These are phyloP conservation scores for Francoa sonchifolia DNA, from an alignment of 441 rosid genomes.

Conservation along the genomic window DNA sequence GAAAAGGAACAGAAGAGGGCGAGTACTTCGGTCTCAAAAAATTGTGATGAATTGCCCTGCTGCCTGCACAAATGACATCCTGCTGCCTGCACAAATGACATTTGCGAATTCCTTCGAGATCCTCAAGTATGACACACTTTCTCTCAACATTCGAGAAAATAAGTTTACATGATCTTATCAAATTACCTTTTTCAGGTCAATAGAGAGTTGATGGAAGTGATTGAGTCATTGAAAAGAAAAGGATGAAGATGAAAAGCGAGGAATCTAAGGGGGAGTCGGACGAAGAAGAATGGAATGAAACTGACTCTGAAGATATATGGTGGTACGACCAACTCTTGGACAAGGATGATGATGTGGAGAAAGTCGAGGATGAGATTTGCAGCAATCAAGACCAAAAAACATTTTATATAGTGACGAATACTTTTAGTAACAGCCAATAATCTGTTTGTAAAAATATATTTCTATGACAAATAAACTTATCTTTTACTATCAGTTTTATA, in stretches of 20 bases:
- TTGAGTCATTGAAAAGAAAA: not conserved
- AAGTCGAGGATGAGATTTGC: too few relatives aligned
- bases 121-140: conserved; percentile 29
- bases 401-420: too few relatives aligned
- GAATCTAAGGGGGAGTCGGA: not conserved
- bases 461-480: too few relatives aligned
- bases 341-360: too few relatives aligned
- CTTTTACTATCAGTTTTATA: too few relatives aligned
- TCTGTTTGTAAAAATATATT: too few relatives aligned
- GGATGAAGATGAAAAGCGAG: not conserved
- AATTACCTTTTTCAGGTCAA: not conserved
- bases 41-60: conserved; percentile 58
- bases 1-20: conserved; percentile 39
- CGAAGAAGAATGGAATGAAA: not conserved
- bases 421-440: too few relatives aligned
- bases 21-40: conserved; percentile 42
- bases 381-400: too few relatives aligned
- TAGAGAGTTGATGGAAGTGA: not conserved
- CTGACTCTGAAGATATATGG: too few relatives aligned
- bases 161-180: not conserved
- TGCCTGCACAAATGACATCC: too few relatives aligned
- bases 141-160: too few relatives aligned
- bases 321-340: too few relatives aligned
- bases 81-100: conserved; percentile 43
- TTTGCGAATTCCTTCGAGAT: conserved; percentile 50